phyloP scores from a whole-genome alignment of 768 basidiomycete genomes.

The Tylopilus sp. region DNA sequence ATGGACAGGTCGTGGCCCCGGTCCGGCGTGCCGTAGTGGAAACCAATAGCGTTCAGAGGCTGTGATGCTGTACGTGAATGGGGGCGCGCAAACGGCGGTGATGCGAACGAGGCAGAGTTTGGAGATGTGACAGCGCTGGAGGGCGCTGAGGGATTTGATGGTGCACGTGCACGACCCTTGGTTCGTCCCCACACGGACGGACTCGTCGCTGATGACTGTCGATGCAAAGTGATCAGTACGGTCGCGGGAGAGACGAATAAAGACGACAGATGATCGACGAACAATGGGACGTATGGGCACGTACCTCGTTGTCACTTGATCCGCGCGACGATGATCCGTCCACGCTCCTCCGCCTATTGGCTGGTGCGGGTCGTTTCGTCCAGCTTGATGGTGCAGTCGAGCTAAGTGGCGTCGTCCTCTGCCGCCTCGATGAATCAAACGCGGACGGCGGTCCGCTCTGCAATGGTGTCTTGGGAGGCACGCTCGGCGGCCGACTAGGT shows the following conservation, averaged over 20 bases:
- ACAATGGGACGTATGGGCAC: constrained; percentile 15
- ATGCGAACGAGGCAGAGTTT: constrained; percentile 36
- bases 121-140: constrained; percentile 40
- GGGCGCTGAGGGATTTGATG: constrained; percentile 63
- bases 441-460: constrained; percentile 46
- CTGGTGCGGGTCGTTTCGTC: constrained; percentile 65
- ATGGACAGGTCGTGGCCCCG: constrained; percentile 27
- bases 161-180: constrained; percentile 54
- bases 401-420: constrained; percentile 64
- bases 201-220: constrained; percentile 35
- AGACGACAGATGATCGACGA: background rate
- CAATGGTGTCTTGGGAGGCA: constrained; percentile 51
- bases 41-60: constrained; percentile 38
- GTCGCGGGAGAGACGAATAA: background rate
- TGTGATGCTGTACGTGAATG: constrained; percentile 61
- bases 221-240: constrained; percentile 8
- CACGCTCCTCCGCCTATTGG: constrained; percentile 67
- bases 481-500: constrained; percentile 52
- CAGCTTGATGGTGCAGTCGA: constrained; percentile 71
- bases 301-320: constrained; percentile 72
- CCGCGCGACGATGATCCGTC: constrained; percentile 48
- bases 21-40: constrained; percentile 43
- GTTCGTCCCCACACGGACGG: constrained; percentile 44
- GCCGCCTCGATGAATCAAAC: constrained; percentile 67
- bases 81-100: constrained; percentile 52